Percentiles rank a stretch among this genome's conserved stretches.
These are phyloP conservation scores for Dalbergia cochinchinensis DNA, from an alignment of 306 rosid genomes.

Conservation along the genomic window DNA sequence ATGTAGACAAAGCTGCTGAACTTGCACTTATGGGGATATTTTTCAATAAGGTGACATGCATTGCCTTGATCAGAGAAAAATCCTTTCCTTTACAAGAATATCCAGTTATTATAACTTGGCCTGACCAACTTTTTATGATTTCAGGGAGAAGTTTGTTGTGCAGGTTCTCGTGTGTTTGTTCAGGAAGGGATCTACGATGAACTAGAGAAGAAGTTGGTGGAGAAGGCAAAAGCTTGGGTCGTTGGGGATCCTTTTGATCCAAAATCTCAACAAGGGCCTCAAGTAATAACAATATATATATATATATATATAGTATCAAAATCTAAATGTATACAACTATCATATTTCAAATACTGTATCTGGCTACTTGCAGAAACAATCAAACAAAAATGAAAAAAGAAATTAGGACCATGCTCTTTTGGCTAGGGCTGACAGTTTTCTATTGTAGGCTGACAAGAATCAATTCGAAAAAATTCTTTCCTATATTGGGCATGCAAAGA, in stretches of 20 bases:
- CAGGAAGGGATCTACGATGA: conserved; percentile 86
- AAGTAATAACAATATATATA: conserved; percentile 46
- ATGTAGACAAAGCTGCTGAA: conserved; percentile 65
- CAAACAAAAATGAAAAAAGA: background rate
- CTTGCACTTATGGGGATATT: conserved; percentile 69
- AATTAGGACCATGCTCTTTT: background rate
- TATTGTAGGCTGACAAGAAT: conserved; percentile 60
- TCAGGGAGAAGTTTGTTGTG: conserved; percentile 82
- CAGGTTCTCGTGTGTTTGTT: conserved; percentile 78
- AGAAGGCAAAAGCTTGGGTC: conserved; percentile 66
- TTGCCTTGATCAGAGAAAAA: no score
- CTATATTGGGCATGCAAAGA: conserved; percentile 82
- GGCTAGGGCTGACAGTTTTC: background rate
- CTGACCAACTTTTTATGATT: background rate
- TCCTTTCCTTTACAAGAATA: background rate
- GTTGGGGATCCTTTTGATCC: conserved; percentile 95
- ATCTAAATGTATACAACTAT: no score
- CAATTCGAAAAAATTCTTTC: conserved; percentile 69
- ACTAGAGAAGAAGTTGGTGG: conserved; percentile 62
- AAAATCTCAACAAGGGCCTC: conserved; percentile 75
- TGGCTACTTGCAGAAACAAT: background rate
- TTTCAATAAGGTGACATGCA: conserved; percentile 69
- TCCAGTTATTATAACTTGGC: background rate
- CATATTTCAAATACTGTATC: background rate
- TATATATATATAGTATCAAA: background rate